Evolutionary conservation across 2,329 filamentous ascomycete species (phyloP).

Genomic region (Coleophoma crateriformis): DNA sequence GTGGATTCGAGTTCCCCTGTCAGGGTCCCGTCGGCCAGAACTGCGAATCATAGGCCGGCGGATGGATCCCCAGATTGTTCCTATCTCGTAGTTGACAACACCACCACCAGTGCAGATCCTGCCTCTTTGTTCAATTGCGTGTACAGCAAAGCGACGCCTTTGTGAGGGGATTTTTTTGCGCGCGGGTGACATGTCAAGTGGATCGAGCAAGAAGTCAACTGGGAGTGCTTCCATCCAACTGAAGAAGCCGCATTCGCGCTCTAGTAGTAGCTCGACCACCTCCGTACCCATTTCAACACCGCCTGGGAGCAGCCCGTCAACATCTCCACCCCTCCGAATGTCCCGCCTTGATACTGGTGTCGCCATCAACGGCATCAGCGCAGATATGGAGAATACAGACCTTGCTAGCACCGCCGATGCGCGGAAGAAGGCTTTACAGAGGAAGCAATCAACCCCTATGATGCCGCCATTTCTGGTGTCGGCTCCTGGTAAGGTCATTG

Average conservation of each 20-base stretch:
- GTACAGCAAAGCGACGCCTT: too few species aligned
- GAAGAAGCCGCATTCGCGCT: conserved; percentile 11
- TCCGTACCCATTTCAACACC: conserved; percentile 15
- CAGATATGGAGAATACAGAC: conserved; percentile 9
- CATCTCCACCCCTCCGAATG: conserved; percentile 14
- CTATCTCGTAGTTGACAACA: too few species aligned
- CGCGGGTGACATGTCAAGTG: conserved; percentile 12
- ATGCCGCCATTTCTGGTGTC: conserved; percentile 96
- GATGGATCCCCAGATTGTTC: too few species aligned
- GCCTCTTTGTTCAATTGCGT: too few species aligned
- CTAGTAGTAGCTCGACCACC: conserved; percentile 14
- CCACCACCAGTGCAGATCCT: too few species aligned
- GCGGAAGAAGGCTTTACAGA: conserved; percentile 23
- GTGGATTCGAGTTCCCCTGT: too few species aligned
- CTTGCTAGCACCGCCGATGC: conserved; percentile 16
- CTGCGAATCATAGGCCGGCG: too few species aligned
- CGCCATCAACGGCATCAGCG: conserved; percentile 4
- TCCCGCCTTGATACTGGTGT: conserved; percentile 7
- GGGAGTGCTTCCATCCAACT: conserved; percentile 11
- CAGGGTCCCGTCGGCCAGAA: too few species aligned
- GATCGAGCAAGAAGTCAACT: conserved; percentile 7
- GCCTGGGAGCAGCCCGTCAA: conserved; percentile 13
- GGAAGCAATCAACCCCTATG: conserved; percentile 59
- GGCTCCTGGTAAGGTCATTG: conserved; percentile 95
- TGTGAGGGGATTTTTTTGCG: too few species aligned